Percentiles rank a stretch among this genome's conserved stretches.
Evolutionary conservation across 75 land plant species (phyloP).

Genomic region (Sequoia sempervirens): DNA sequence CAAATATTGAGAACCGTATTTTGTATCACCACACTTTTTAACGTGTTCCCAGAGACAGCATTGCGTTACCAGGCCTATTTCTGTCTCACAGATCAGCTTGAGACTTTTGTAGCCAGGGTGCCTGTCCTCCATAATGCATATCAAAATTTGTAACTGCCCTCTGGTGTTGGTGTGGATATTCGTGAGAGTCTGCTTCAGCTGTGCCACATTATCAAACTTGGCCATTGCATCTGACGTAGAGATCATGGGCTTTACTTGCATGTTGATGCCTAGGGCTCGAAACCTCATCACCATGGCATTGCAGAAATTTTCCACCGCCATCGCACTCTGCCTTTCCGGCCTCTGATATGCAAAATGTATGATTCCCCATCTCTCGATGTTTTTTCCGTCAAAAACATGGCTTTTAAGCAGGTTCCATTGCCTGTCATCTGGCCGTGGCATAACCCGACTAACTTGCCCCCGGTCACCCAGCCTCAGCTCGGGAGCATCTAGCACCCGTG

Average conservation of each 20-base stretch:
- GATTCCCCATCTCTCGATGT: constrained; percentile 41
- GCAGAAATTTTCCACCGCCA: not conserved
- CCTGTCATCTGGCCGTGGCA: constrained; percentile 19
- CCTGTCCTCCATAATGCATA: constrained; percentile 42
- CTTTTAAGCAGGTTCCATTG: constrained; percentile 49
- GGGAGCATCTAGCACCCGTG: constrained; percentile 41
- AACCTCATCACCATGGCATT: constrained; percentile 3
- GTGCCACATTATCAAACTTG: constrained; percentile 9
- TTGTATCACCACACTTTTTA: constrained; percentile 5
- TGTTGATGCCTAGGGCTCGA: constrained; percentile 15
- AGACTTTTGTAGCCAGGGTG: constrained; percentile 50
- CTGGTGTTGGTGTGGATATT: not conserved
- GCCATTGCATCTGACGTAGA: not conserved
- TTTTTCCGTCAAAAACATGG: constrained; percentile 27
- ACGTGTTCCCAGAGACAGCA: constrained; percentile 37
- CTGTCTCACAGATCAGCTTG: constrained; percentile 50
- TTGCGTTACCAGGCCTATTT: constrained; percentile 58
- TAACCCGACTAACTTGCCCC: constrained; percentile 5
- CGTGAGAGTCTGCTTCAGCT: constrained; percentile 19
- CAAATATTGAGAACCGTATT: constrained; percentile 25
- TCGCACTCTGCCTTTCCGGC: not conserved
- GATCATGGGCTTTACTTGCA: constrained; percentile 14
- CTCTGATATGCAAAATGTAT: constrained; percentile 21
- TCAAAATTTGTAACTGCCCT: constrained; percentile 29
- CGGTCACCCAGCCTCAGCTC: constrained; percentile 26